phyloP scores from a whole-genome alignment of 2,329 filamentous ascomycete species.

The Xylariaceae sp. region DNA sequence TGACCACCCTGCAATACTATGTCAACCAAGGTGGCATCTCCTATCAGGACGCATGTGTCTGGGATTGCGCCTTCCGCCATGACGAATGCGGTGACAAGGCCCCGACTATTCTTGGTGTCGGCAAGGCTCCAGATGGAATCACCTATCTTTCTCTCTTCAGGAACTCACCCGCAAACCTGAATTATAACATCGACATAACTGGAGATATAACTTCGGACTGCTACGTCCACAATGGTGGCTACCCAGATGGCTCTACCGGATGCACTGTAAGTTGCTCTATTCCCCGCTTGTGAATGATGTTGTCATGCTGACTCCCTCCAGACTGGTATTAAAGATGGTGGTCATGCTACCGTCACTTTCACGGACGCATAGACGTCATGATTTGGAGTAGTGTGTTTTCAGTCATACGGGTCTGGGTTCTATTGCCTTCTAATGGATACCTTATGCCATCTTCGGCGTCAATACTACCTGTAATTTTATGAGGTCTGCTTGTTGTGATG shows the following conservation, averaged over 20 bases:
- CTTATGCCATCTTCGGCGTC: slow-evolving; percentile 35
- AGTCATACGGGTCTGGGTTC: slow-evolving; percentile 30
- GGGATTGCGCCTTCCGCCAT: slow-evolving; percentile 57
- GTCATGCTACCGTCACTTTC: slow-evolving; percentile 49
- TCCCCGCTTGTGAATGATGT: background rate
- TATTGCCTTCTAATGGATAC: slow-evolving; percentile 40
- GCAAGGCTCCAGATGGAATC: slow-evolving; percentile 62
- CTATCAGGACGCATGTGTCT: slow-evolving; percentile 72
- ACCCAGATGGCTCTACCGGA: slow-evolving; percentile 61
- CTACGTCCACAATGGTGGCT: slow-evolving; percentile 67
- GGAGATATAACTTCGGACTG: slow-evolving; percentile 66
- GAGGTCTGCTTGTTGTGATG: slow-evolving; percentile 26
- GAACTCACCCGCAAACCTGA: slow-evolving; percentile 73
- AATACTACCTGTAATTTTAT: slow-evolving; percentile 25
- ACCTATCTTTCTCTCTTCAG: slow-evolving; percentile 85
- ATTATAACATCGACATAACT: slow-evolving; percentile 77
- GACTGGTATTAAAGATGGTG: slow-evolving; percentile 48
- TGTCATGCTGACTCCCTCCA: slow-evolving; percentile 34
- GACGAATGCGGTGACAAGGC: slow-evolving; percentile 79
- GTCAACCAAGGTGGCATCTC: slow-evolving; percentile 79
- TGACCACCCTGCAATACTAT: slow-evolving; percentile 94
- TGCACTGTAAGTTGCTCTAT: slow-evolving; percentile 73
- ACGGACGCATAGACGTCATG: slow-evolving; percentile 34
- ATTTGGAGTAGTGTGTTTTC: slow-evolving; percentile 23
- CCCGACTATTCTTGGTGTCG: slow-evolving; percentile 82